A percentile compares a stretch with the other conserved stretches of the same genome.
phyloP scores from a whole-genome alignment of 306 rosid genomes.

The Clitoria ternatea region DNA sequence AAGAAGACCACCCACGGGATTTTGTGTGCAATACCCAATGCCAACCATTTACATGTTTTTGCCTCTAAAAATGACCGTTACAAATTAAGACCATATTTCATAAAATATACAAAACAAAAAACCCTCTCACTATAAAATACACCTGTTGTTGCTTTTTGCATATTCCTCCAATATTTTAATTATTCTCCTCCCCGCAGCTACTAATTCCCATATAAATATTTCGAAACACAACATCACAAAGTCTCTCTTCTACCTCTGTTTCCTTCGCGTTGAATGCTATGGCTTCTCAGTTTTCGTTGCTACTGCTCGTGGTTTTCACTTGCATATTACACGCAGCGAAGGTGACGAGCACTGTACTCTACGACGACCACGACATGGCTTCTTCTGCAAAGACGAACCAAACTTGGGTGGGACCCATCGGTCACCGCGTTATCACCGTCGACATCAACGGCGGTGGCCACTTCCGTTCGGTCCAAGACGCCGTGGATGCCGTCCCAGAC shows the following conservation, averaged over 20 bases:
- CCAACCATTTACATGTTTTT: conserved; percentile 1
- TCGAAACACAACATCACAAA: not conserved
- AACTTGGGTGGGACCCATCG: conserved; percentile 64
- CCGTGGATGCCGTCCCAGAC: conserved; percentile 60
- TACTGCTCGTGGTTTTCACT: conserved; percentile 1
- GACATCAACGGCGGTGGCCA: conserved; percentile 54
- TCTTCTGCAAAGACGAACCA: conserved; percentile 18
- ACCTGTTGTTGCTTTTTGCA: not conserved
- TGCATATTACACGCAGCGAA: conserved; percentile 22
- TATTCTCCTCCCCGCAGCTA: not conserved
- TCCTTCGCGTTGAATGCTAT: conserved; percentile 30
- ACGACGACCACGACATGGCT: not conserved
- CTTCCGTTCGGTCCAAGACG: conserved; percentile 67
- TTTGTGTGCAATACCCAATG: not conserved
- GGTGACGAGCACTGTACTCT: not conserved
- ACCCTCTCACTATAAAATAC: conserved; percentile 17
- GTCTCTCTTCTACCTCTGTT: not conserved
- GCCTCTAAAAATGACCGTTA: conserved; percentile 57
- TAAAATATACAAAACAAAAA: not conserved
- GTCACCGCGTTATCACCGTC: conserved; percentile 55
- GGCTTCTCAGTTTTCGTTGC: conserved; percentile 17
- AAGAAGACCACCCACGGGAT: conserved; percentile 24
- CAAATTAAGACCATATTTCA: not conserved
- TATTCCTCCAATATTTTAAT: conserved; percentile 2
- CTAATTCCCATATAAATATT: not conserved